These are phyloP conservation scores for Hygrophorus pudorinus DNA, from an alignment of 768 basidiomycete species.

Conservation along the genomic window DNA sequence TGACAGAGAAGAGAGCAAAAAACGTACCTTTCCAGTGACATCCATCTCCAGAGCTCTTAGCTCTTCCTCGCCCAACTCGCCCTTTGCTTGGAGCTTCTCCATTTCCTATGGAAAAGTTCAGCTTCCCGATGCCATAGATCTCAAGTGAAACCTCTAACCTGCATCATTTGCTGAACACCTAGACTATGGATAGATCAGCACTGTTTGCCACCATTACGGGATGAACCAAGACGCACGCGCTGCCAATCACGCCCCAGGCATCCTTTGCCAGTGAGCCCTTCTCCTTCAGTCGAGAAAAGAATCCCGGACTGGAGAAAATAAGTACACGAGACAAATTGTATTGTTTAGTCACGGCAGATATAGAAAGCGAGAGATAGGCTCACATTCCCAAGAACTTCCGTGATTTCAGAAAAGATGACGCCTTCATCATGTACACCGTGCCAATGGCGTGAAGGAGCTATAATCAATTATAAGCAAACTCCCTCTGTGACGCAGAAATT, in stretches of 20 bases:
- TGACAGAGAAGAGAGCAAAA: not conserved
- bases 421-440: slow-evolving; percentile 88
- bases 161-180: slow-evolving; percentile 71
- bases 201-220: slow-evolving; percentile 1
- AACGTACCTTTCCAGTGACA: slow-evolving; percentile 77
- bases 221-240: slow-evolving; percentile 54
- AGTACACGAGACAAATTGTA: not conserved
- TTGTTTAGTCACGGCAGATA: not conserved
- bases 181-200: slow-evolving; percentile 26
- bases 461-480: not conserved
- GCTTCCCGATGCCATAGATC: not conserved
- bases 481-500: not conserved
- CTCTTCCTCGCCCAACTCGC: slow-evolving; percentile 82
- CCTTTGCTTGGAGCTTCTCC: slow-evolving; percentile 81
- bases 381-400: slow-evolving; percentile 86
- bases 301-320: slow-evolving; percentile 54
- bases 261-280: slow-evolving; percentile 91
- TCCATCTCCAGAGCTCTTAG: slow-evolving; percentile 83
- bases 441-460: slow-evolving; percentile 87
- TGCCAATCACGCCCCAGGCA: slow-evolving; percentile 92
- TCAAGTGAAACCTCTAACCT: slow-evolving; percentile 23
- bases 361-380: slow-evolving; percentile 27
- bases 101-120: slow-evolving; percentile 51
- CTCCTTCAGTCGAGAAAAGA: slow-evolving; percentile 91
- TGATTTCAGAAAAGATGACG: slow-evolving; percentile 83